Evolutionary conservation across 148 eudicot genomes (phyloP).

Genomic region (Cornus kousa): DNA sequence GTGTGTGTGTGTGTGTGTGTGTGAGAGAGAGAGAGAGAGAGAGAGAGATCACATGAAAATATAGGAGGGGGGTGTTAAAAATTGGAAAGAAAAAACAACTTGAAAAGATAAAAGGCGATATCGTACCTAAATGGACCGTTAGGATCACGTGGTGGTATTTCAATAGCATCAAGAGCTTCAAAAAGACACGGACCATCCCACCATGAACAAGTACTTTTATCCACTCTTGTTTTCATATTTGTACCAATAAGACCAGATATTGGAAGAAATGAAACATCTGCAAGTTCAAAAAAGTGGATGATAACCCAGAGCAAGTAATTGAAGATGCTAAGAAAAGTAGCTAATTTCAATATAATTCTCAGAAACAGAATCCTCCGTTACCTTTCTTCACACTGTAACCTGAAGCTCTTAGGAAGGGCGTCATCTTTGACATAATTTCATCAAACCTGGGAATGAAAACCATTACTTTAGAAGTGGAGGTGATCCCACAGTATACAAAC

Average conservation of each 20-base stretch:
- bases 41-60: not conserved
- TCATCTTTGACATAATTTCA: slow-evolving; percentile 90
- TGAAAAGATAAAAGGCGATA: not conserved
- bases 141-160: slow-evolving; percentile 85
- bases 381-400: slow-evolving; percentile 98
- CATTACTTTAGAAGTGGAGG: not conserved
- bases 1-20: no score
- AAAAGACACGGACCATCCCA: slow-evolving; percentile 90
- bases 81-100: no score
- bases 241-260: slow-evolving; percentile 83
- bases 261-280: slow-evolving; percentile 92
- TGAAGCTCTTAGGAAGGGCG: slow-evolving; percentile 65
- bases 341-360: not conserved
- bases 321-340: not conserved
- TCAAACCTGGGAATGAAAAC: slow-evolving; percentile 52
- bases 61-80: not conserved
- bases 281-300: not conserved
- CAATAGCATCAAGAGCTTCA: slow-evolving; percentile 83
- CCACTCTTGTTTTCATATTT: slow-evolving; percentile 69
- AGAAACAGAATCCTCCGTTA: slow-evolving; percentile 18
- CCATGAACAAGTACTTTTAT: slow-evolving; percentile 73
- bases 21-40: not conserved
- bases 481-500: not conserved
- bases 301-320: not conserved
- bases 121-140: slow-evolving; percentile 76